These are phyloP conservation scores for Syncephalis fuscata DNA, from an alignment of 371 early-diverging fungal genomes.

Conservation along the genomic window DNA sequence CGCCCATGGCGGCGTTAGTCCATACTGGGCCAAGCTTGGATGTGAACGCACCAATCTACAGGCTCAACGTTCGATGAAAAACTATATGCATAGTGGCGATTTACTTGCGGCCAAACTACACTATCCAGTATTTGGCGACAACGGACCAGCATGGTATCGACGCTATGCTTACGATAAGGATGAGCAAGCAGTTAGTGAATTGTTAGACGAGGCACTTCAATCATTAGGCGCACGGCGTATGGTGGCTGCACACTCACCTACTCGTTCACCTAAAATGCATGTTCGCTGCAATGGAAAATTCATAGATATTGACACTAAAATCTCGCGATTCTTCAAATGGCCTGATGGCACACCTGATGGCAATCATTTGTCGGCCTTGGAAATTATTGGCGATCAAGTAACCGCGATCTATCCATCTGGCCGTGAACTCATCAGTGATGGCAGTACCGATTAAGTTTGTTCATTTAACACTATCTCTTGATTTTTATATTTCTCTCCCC, in stretches of 20 bases:
- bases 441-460: too few relatives aligned
- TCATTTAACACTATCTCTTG: too few relatives aligned
- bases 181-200: constrained; percentile 16
- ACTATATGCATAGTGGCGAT: constrained; percentile 11
- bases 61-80: constrained; percentile 1
- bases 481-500: too few relatives aligned
- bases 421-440: too few relatives aligned
- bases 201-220: constrained; percentile 25
- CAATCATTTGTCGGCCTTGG: constrained; percentile 7
- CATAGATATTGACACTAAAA: constrained; percentile 58
- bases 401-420: constrained; percentile 2
- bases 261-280: constrained; percentile 35
- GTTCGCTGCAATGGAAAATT: constrained; percentile 43
- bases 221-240: constrained; percentile 31
- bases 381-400: constrained; percentile 3
- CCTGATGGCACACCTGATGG: constrained; percentile 21
- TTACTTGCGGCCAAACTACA: constrained; percentile 1
- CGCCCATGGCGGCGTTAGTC: constrained; percentile 52
- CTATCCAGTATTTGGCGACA: constrained; percentile 18
- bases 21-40: constrained; percentile 21
- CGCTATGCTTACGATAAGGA: constrained; percentile 40
- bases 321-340: constrained; percentile 31
- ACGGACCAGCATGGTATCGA: constrained; percentile 39
- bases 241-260: constrained; percentile 62
- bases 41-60: constrained; percentile 31